Base-by-base conservation (phyloP, 805 yeast genomes). In the Starmerella vitae region DNA sequence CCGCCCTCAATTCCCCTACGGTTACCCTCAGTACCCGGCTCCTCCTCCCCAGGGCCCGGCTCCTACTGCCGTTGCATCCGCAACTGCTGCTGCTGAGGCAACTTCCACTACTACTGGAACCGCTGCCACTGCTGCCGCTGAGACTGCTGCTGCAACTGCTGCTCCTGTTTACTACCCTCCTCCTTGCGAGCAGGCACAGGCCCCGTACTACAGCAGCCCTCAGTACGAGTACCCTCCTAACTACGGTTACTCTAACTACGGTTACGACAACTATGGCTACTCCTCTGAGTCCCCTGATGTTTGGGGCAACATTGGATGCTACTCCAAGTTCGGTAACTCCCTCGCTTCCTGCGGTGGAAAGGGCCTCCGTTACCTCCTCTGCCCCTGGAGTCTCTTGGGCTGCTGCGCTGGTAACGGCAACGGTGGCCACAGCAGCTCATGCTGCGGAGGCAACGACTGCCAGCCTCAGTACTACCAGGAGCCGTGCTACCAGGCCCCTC, bases 311-410 rank as follows among this genome's bases (percentile, higher is more conserved):
- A 32, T 22, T 17, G 45, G 42, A 13, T 32, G 38, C 37, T 33
- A 38, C 30, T n/a, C 32, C 9, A 18, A 30, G 24, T 13, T 19
- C 20, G 42, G 39, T 19, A 34, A 34, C 32, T 26, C 24, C 19
- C n/a, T 34, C 13, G 42, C 38, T 15, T n/a, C 30, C 12, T 34
- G 12, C 17, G 30, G 35, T 24, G 38, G 42, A n/a, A 34, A 35
- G 9, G 4, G 30, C 10, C 27, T 39, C 30, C 42, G 42, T n/a
- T 39, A 35, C 38, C 17, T 39, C 17, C 20, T 39, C 24, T 38
- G 42, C 38, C 45, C 42, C 31, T 42, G 45, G 45, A 28, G 39
- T 3, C 31, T 30, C 19, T 27, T 33, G 8, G 36, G 22, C 9
- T 36, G 27, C 15, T n/a, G 19, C 15, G 31, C 36, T 27, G 37